phyloP scores from a whole-genome alignment of 2,329 filamentous ascomycete genomes.

The Colletotrichum liriopes region DNA sequence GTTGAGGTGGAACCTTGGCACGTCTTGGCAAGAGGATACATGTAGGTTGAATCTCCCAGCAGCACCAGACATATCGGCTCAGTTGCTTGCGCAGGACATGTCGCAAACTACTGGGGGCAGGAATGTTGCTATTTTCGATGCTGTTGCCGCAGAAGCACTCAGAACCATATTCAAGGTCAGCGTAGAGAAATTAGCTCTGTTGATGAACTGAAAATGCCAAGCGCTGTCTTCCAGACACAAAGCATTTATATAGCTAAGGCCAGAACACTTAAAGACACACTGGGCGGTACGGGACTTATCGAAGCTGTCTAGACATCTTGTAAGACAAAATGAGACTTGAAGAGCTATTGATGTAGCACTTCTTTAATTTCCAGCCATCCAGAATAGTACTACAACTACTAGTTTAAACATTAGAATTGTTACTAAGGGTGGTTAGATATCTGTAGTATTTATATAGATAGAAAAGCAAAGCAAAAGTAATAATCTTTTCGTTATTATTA shows the following conservation, averaged over 20 bases:
- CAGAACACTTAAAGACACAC: slow-evolving; percentile 13
- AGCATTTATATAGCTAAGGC: slow-evolving; percentile 1
- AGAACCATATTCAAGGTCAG: slow-evolving; percentile 66
- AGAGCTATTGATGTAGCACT: slow-evolving; percentile 11
- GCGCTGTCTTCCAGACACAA: no score
- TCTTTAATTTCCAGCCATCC: slow-evolving; percentile 2
- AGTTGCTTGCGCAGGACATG: slow-evolving; percentile 67
- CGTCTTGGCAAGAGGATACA: slow-evolving; percentile 3
- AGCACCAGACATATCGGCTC: slow-evolving; percentile 60
- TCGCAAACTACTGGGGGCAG: slow-evolving; percentile 59
- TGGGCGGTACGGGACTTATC: slow-evolving; percentile 7
- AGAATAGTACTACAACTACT: slow-evolving; percentile 45
- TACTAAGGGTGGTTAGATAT: no score
- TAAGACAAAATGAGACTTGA: slow-evolving; percentile 1
- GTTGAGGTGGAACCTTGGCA: not conserved
- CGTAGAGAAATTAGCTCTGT: slow-evolving; percentile 49
- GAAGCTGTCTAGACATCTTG: slow-evolving; percentile 14
- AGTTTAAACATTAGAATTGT: slow-evolving; percentile 48
- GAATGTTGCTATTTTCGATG: slow-evolving; percentile 55
- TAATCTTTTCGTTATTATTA: no score
- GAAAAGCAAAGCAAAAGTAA: no score
- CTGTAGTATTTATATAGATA: no score
- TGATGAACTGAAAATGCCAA: not conserved
- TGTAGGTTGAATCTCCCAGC: slow-evolving; percentile 58
- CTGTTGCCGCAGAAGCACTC: slow-evolving; percentile 68